Evolutionary conservation across 2,329 filamentous ascomycete species (phyloP).

Genomic region (Pseudogymnoascus sp.): DNA sequence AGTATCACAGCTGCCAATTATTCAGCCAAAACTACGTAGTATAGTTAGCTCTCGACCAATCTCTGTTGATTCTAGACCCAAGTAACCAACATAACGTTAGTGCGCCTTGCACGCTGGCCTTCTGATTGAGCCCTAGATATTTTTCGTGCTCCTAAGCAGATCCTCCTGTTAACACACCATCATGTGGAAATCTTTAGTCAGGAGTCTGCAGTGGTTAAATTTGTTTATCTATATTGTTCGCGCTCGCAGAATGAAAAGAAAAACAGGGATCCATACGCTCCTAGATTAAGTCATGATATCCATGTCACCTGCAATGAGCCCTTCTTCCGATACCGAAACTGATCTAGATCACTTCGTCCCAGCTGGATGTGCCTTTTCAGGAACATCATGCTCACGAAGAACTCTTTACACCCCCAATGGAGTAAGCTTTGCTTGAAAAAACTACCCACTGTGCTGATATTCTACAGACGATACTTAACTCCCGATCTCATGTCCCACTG

Average conservation of each 20-base stretch:
- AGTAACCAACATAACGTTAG: too few species aligned
- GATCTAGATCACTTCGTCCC: not conserved
- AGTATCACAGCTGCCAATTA: too few species aligned
- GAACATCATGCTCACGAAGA: not conserved
- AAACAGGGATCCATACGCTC: not conserved
- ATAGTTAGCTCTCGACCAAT: too few species aligned
- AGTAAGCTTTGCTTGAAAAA: not conserved
- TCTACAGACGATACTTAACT: not conserved
- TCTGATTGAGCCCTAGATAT: not conserved
- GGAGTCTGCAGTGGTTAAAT: not conserved
- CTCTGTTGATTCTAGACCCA: too few species aligned
- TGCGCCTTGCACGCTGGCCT: too few species aligned
- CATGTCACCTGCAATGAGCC: not conserved
- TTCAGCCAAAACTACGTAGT: too few species aligned
- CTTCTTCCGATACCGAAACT: not conserved
- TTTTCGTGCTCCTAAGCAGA: not conserved
- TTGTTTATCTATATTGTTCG: not conserved
- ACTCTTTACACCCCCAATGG: not conserved
- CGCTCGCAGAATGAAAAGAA: not conserved
- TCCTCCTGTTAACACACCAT: not conserved
- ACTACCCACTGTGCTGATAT: not conserved
- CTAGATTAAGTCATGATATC: not conserved
- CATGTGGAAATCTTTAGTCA: not conserved
- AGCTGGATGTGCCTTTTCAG: not conserved
- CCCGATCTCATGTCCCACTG: not conserved